Base-by-base conservation (phyloP, 2,329 filamentous ascomycete genomes). In the Monosporascus cannonballus region DNA sequence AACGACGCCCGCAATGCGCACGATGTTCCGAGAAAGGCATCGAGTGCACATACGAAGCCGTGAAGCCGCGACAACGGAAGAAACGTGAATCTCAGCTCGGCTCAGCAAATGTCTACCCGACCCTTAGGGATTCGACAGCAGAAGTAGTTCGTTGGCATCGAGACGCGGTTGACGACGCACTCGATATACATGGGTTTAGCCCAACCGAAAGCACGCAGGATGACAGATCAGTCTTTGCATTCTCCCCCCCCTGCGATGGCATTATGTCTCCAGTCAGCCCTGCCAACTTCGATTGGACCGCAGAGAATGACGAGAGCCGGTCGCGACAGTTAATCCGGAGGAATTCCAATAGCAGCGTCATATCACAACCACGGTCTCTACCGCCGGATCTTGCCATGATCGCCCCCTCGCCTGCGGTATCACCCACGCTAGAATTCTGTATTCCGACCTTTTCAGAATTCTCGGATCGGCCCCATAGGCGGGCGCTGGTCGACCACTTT, bases 401-500 rank as follows among this genome's bases (percentile, higher is more conserved):
- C 36, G 66, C 71, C 41, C 69, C 72, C 8, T 68, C 65, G 49
- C 67, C 72, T 0, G 60, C 69, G 7, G 66, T 57, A 14, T 74
- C 73, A 4, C 73, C 73, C 2, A 67, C 75, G 5, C 66, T 80
- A 9, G 79, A 81, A 39, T 81, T 84, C 54, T 69, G 69, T 53
- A 62, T 74, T 8, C 81, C 81, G 1, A 69, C 70, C 1, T 85
- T 83, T 59, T 72, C 73, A 47, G 81, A 85, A 53, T 84, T 84
- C 60, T 78, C 80, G 2, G 71, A 74, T 11, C 75, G 73, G 15
- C 73, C 72, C 25, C 79, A 80, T 57, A 75, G 81, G 5, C 76
- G 83, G 9, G 75, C 73, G 2, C 69, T 85, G 24, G 72, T 86
- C 14, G 79, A 82, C 56, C 81, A 86, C 67, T 85, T 85, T 59